These are phyloP conservation scores for Eutrema yunnanense DNA, from an alignment of 345 rosid genomes.

Conservation along the genomic window DNA sequence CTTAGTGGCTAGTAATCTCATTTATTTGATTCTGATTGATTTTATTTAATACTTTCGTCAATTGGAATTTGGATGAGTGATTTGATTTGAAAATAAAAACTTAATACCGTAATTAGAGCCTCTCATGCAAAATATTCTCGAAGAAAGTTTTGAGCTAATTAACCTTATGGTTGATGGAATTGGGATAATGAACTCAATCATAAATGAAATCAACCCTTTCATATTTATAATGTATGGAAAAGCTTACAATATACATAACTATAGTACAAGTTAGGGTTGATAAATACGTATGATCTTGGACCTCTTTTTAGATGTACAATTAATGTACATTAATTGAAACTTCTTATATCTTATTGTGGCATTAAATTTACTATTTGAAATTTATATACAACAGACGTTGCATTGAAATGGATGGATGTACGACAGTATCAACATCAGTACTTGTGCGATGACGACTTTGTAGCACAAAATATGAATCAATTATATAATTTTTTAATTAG, in stretches of 20 bases:
- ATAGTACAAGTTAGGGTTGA: neutral
- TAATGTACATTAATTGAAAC: neutral
- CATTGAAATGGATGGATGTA: slow-evolving; percentile 17
- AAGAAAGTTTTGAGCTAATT: neutral
- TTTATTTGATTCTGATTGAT: neutral
- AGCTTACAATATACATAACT: neutral
- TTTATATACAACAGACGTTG: neutral
- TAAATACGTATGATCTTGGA: neutral
- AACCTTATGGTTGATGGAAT: neutral
- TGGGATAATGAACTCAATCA: neutral
- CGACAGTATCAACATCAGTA: slow-evolving; percentile 27
- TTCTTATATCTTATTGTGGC: neutral
- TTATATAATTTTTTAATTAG: slow-evolving; percentile 12
- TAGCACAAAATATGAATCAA: neutral
- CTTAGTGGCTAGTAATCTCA: neutral
- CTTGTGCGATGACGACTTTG: slow-evolving; percentile 26
- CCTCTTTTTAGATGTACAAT: neutral
- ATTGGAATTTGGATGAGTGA: no score
- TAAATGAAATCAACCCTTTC: neutral
- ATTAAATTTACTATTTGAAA: neutral
- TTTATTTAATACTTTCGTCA: neutral
- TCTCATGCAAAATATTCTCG: neutral
- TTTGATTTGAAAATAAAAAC: no score
- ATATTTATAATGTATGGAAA: no score
- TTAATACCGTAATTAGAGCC: no score